These are phyloP conservation scores for Thraustochytrium sp. DNA, from an alignment of 352 stramenopile genomes.

Conservation along the genomic window DNA sequence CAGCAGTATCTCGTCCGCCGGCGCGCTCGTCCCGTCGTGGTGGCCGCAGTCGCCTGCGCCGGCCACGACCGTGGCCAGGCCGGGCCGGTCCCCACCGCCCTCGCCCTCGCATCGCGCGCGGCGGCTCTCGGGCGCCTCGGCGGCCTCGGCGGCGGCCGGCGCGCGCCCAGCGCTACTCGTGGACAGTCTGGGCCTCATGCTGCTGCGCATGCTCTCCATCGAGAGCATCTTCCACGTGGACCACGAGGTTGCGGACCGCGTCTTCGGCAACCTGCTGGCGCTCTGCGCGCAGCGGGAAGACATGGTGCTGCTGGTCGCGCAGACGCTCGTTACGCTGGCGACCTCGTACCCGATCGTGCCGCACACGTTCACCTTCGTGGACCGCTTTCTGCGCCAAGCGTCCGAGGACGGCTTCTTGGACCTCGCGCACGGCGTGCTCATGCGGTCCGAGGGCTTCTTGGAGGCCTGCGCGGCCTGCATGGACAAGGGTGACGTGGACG, in stretches of 20 bases:
- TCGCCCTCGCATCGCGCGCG: background rate
- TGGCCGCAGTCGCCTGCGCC: background rate
- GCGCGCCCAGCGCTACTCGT: background rate
- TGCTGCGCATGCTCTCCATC: background rate
- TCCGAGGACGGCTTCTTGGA: background rate
- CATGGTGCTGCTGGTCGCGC: background rate
- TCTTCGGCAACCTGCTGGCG: background rate
- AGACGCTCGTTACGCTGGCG: background rate
- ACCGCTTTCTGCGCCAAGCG: background rate
- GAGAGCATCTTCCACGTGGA: slow-evolving; percentile 15
- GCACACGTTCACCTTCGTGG: background rate
- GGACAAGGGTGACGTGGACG: background rate
- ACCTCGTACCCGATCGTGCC: background rate
- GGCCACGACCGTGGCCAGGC: background rate
- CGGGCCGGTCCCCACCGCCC: background rate
- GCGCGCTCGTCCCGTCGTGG: background rate
- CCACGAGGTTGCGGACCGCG: background rate
- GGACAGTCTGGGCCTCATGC: background rate
- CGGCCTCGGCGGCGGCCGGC: no score
- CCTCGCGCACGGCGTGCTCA: background rate
- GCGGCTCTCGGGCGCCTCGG: no score
- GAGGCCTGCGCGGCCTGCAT: background rate
- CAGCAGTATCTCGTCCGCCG: background rate
- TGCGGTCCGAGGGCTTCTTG: background rate
- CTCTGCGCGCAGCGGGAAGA: background rate